Conservation (phyloP, 2,329 filamentous ascomycete species). For the Botrytis paeoniae region DNA sequence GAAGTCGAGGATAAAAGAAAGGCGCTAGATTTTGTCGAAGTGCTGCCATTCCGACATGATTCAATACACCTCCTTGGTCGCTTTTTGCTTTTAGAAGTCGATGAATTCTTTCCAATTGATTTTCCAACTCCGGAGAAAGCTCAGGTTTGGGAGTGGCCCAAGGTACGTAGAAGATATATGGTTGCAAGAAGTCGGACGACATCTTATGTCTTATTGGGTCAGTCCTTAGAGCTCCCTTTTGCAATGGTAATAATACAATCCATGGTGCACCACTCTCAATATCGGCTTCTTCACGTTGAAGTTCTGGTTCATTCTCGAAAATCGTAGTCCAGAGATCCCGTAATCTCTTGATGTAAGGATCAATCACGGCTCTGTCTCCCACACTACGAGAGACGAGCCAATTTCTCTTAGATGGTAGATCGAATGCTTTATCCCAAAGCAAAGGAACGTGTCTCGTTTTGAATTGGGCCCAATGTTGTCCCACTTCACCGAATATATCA, state of each 20-base stretch:
- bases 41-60: not conserved
- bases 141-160: conserved; percentile 6
- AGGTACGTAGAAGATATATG: conserved; percentile 10
- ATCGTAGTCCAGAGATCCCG: not conserved
- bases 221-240: conserved; percentile 6
- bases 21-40: conserved; percentile 4
- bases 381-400: not conserved
- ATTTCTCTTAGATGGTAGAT: not conserved
- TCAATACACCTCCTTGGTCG: not conserved
- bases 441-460: conserved; percentile 3
- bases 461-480: conserved; percentile 6
- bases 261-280: not conserved
- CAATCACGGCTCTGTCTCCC: not conserved
- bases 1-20: conserved; percentile 8
- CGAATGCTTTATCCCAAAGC: conserved; percentile 8
- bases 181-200: not conserved
- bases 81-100: not conserved
- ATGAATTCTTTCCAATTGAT: conserved; percentile 1
- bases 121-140: not conserved
- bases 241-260: conserved; percentile 7
- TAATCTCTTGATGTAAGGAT: not conserved
- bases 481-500: conserved; percentile 8
- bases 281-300: not conserved
- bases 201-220: conserved; percentile 4
- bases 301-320: not conserved